Evolutionary conservation across 2,329 filamentous ascomycete genomes (phyloP).

Genomic region (Pseudovirgaria hyperparasitica): DNA sequence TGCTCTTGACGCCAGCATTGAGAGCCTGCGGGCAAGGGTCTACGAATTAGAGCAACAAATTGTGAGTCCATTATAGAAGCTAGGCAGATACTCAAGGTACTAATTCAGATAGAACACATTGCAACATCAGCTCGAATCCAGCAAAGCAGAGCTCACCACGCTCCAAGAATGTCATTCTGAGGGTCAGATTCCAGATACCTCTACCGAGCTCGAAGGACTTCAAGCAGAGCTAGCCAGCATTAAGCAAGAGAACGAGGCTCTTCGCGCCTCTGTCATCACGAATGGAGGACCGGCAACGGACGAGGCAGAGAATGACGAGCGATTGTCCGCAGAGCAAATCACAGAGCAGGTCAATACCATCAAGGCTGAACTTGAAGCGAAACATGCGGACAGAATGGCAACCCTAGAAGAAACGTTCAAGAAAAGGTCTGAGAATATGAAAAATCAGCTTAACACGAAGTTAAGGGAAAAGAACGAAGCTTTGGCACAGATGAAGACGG

Average conservation of each 20-base stretch:
- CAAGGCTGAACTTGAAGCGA: constrained; percentile 24
- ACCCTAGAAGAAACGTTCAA: constrained; percentile 56
- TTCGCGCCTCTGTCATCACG: constrained; percentile 25
- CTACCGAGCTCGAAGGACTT: constrained; percentile 18
- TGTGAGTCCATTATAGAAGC: constrained; percentile 12
- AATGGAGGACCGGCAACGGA: constrained; percentile 7
- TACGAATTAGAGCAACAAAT: constrained; percentile 52
- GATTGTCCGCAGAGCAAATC: constrained; percentile 34
- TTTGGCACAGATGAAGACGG: constrained; percentile 13
- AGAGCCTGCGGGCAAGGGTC: constrained; percentile 47
- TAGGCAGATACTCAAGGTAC: constrained; percentile 7
- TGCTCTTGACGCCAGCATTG: constrained; percentile 23
- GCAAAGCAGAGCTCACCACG: constrained; percentile 19
- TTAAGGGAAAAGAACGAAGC: constrained; percentile 30
- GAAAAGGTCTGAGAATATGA: constrained; percentile 56
- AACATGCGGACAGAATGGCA: constrained; percentile 29
- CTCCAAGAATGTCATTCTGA: constrained; percentile 9
- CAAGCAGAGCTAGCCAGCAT: constrained; percentile 29
- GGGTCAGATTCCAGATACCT: constrained; percentile 3
- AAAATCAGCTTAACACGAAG: constrained; percentile 53
- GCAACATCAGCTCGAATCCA: constrained; percentile 23
- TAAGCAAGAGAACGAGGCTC: constrained; percentile 32
- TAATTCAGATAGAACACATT: constrained; percentile 23
- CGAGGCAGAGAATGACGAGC: constrained; percentile 5
- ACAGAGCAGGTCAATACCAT: constrained; percentile 27